Base-by-base conservation (phyloP, 352 stramenopile genomes). In the Blastocystis sp. region DNA sequence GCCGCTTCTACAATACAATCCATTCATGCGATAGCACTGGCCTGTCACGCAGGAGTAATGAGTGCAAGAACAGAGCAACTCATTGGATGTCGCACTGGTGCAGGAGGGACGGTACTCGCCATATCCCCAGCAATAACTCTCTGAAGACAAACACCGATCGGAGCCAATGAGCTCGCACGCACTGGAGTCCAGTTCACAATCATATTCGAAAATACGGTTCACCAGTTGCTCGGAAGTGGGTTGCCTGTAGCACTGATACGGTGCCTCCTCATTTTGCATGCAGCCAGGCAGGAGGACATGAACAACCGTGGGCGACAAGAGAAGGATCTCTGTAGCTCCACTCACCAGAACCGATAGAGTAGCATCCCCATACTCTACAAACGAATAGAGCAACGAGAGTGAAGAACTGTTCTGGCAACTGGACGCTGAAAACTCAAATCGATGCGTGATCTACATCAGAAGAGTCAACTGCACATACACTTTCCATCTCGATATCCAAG, bases 91-190 rank as follows among this genome's bases (percentile, higher is more conserved):
- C 1, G 50, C 73, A 45, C 26, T 84, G 20, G 26, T 84, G 56
- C 73, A 84, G 8, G 43, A 61, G 20, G 73, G 73, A 20, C 41
- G 64, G 39, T 66, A 66, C 2, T 29, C 7, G 4, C 73, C 13
- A 45, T 84, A 66, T 37, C 73, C 73, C 73, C 73, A 84, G 39
- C 73, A 84, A 26, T 53, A 68, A 13, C 47, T 68, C 50, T 84
- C 73, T 7, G 29, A 29, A 37, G 6, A 29, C 3, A 13, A 18
- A 45, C 73, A 84, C 3, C 37, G 20, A 53, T 59, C 50, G 11
- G 50, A n/a, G 13, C 50, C 50, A n/a, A 59, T 59, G 11, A 59
- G 50, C 13, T 59, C 20, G 2, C 50, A 59, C 20, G 13, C 11
- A 59, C 50, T 59, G 20, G 11, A 2, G 2, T 59, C 50, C 50